Percentiles rank a stretch among this genome's conserved stretches.
phyloP scores from a whole-genome alignment of 495 filamentous ascomycete genomes.

The Staphylotrichum longicolle region DNA sequence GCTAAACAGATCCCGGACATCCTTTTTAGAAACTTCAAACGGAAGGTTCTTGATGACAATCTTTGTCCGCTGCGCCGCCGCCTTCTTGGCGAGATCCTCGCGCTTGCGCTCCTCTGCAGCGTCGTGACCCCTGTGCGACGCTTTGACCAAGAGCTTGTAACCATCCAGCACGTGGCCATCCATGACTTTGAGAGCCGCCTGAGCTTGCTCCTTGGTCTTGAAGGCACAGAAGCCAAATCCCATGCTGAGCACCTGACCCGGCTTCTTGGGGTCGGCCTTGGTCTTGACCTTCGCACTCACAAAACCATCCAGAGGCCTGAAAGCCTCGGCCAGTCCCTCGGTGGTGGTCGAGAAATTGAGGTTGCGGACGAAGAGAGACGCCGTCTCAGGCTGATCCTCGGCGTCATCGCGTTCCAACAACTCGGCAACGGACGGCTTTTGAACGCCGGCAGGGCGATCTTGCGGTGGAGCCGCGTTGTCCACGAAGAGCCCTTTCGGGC shows the following conservation, averaged over 20 bases:
- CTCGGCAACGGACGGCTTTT: constrained; percentile 46
- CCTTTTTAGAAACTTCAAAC: constrained; percentile 91
- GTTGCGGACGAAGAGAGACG: constrained; percentile 88
- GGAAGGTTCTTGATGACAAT: constrained; percentile 98
- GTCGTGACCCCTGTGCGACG: constrained; percentile 80
- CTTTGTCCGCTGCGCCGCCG: constrained; percentile 73
- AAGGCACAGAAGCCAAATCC: constrained; percentile 96
- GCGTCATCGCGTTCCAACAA: constrained; percentile 58
- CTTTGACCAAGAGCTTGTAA: constrained; percentile 79
- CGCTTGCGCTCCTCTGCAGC: constrained; percentile 80
- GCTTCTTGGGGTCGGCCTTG: constrained; percentile 79
- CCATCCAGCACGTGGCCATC: constrained; percentile 79
- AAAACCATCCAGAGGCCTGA: constrained; percentile 80
- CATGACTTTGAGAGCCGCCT: constrained; percentile 77
- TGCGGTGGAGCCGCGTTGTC: constrained; percentile 35
- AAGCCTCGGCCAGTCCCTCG: constrained; percentile 65
- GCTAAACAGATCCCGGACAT: constrained; percentile 78
- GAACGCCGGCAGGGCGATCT: constrained; percentile 36
- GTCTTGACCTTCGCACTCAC: constrained; percentile 81
- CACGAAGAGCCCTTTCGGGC: constrained; percentile 76
- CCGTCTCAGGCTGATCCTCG: constrained; percentile 57
- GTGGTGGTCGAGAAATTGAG: constrained; percentile 88
- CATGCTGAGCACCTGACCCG: constrained; percentile 84
- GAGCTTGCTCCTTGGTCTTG: constrained; percentile 67
- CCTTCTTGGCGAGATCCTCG: constrained; percentile 76